Evolutionary conservation across 257 asterid species (phyloP).

Genomic region (Salvia hispanica): DNA sequence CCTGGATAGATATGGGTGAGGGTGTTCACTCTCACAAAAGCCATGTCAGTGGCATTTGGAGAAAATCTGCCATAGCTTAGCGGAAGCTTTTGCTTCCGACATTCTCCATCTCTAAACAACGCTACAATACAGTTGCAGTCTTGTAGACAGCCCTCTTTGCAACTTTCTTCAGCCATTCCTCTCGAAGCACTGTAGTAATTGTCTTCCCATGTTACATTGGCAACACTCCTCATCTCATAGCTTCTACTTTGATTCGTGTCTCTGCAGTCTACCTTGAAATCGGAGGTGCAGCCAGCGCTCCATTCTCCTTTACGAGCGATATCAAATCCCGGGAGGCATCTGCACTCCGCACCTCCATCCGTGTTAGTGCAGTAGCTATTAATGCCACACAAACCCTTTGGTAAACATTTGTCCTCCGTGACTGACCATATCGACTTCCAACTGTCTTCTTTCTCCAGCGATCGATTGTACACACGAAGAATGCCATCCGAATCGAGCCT

Average conservation of each 20-base stretch:
- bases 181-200: constrained; percentile 19
- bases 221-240: background rate
- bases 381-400: constrained; percentile 55
- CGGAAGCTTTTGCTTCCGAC: constrained; percentile 58
- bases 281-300: constrained; percentile 32
- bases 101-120: constrained; percentile 25
- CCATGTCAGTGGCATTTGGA: constrained; percentile 3
- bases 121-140: constrained; percentile 61
- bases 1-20: background rate
- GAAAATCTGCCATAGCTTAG: constrained; percentile 45
- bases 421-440: constrained; percentile 33
- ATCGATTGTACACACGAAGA: constrained; percentile 42
- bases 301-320: background rate
- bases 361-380: constrained; percentile 41
- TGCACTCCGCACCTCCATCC: constrained; percentile 30
- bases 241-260: background rate
- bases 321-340: constrained; percentile 45
- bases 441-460: constrained; percentile 22
- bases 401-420: constrained; percentile 35
- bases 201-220: constrained; percentile 42
- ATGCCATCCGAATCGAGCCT: constrained; percentile 54
- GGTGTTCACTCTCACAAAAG: constrained; percentile 36
- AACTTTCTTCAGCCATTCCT: constrained; percentile 27
- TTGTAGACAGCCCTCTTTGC: constrained; percentile 44
- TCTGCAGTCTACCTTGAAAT: constrained; percentile 5